A percentile compares a stretch with the other conserved stretches of the same genome.
Conservation (phyloP, 305 asterid genomes). For the Solanum hybrid region DNA sequence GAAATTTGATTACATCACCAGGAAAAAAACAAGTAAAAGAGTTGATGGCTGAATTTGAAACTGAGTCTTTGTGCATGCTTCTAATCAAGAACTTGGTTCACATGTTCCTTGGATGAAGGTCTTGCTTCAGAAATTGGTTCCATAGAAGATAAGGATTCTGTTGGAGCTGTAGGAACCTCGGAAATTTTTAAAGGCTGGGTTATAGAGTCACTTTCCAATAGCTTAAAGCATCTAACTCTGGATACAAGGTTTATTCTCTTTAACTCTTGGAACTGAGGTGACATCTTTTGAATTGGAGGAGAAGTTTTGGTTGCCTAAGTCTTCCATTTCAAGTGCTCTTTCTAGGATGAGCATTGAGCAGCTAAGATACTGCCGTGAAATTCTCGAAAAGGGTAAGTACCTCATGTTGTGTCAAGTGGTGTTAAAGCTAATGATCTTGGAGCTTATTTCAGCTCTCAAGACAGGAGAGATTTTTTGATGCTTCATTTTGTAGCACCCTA, state of each 20-base stretch:
- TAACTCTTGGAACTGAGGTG: constrained; percentile 87
- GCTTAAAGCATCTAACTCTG: constrained; percentile 58
- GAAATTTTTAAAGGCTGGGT: constrained; percentile 72
- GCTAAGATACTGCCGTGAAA: constrained; percentile 58
- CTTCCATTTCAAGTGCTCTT: constrained; percentile 54
- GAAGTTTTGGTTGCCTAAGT: constrained; percentile 79
- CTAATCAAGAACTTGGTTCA: constrained; percentile 53
- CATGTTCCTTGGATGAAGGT: constrained; percentile 80
- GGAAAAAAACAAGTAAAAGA: constrained; percentile 66
- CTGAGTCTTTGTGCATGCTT: constrained; percentile 63
- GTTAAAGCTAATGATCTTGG: constrained; percentile 70
- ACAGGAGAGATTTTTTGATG: constrained; percentile 32
- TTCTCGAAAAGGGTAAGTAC: constrained; percentile 14
- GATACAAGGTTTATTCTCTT: constrained; percentile 70
- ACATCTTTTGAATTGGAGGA: constrained; percentile 81
- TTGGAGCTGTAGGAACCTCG: constrained; percentile 38
- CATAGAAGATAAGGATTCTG: constrained; percentile 55
- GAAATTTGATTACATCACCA: constrained; percentile 67
- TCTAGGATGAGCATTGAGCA: constrained; percentile 72
- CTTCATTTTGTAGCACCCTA: not conserved
- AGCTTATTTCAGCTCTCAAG: constrained; percentile 58
- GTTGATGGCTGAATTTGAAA: constrained; percentile 60
- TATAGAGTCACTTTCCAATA: constrained; percentile 60
- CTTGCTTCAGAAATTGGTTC: constrained; percentile 38
- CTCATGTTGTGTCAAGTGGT: constrained; percentile 38